Conservation (phyloP, 768 basidiomycete species). For the Rhizopogon salebrosus region DNA sequence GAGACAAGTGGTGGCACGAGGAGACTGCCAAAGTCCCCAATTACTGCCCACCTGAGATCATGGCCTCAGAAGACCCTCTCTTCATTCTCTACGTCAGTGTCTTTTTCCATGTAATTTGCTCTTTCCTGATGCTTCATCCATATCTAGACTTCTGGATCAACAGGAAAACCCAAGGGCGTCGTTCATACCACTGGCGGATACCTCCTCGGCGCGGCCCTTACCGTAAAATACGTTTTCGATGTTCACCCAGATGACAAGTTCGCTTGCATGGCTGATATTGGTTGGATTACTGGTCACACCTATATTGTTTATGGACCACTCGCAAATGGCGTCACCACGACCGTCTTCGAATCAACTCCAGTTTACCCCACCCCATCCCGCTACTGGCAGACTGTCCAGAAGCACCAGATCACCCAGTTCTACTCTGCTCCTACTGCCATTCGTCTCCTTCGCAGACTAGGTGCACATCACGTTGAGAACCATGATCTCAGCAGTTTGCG, state of each 20-base stretch:
- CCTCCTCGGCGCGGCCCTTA: constrained; percentile 85
- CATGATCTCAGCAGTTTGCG: constrained; percentile 81
- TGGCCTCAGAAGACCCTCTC: constrained; percentile 91
- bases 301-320: constrained; percentile 97
- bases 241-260: constrained; percentile 94
- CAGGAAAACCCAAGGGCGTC: constrained; percentile 96
- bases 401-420: constrained; percentile 92
- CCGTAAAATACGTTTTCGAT: constrained; percentile 97
- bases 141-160: constrained; percentile 83
- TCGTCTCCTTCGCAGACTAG: constrained; percentile 80
- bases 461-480: constrained; percentile 77
- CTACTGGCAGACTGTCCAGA: constrained; percentile 95
- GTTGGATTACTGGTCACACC: constrained; percentile 98
- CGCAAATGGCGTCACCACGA: constrained; percentile 75
- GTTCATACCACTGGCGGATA: constrained; percentile 89
- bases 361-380: constrained; percentile 94
- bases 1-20: constrained; percentile 98
- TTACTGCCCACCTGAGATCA: constrained; percentile 85
- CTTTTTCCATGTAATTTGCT: neutral
- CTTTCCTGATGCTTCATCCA: constrained; percentile 4
- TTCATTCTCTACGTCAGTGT: constrained; percentile 94
- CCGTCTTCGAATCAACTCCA: constrained; percentile 94
- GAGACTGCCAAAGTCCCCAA: constrained; percentile 77
- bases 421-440: constrained; percentile 96
- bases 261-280: constrained; percentile 97